A percentile compares a stretch with the other conserved stretches of the same genome.
phyloP scores from a whole-genome alignment of 192 early-diverging fungal genomes.

The Coemansia sp. region DNA sequence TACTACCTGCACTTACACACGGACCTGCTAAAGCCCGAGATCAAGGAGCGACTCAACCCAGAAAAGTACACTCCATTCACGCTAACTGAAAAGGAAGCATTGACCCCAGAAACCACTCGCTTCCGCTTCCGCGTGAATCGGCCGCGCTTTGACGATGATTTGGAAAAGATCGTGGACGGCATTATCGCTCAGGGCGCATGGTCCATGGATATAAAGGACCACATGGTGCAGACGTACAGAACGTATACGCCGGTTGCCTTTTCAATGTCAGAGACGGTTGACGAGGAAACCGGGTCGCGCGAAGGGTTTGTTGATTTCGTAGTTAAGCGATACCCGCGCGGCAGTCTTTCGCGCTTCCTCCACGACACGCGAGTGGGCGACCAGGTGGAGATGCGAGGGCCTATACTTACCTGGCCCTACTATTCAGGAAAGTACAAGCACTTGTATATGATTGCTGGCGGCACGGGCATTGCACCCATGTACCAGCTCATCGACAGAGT shows the following conservation, averaged over 20 bases:
- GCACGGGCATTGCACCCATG: slow-evolving; percentile 81
- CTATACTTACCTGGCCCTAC: slow-evolving; percentile 59
- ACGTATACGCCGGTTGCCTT: slow-evolving; percentile 71
- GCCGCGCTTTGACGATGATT: slow-evolving; percentile 44
- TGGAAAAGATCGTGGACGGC: slow-evolving; percentile 26
- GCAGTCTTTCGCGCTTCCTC: slow-evolving; percentile 67
- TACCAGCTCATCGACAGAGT: slow-evolving; percentile 62
- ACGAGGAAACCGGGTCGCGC: slow-evolving; percentile 28
- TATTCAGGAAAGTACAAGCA: slow-evolving; percentile 7
- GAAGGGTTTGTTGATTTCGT: slow-evolving; percentile 62
- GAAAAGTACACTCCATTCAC: slow-evolving; percentile 60
- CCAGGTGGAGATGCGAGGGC: slow-evolving; percentile 68
- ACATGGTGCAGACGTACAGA: slow-evolving; percentile 68
- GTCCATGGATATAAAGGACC: slow-evolving; percentile 71
- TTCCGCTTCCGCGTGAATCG: slow-evolving; percentile 62
- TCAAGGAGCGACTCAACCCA: slow-evolving; percentile 39
- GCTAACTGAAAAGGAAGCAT: slow-evolving; percentile 43
- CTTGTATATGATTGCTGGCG: slow-evolving; percentile 66
- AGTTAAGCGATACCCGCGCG: slow-evolving; percentile 67
- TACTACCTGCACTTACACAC: slow-evolving; percentile 47
- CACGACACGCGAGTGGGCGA: slow-evolving; percentile 60
- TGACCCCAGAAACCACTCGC: slow-evolving; percentile 59
- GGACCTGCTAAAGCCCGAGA: slow-evolving; percentile 37
- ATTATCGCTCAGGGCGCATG: slow-evolving; percentile 52
- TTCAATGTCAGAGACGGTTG: slow-evolving; percentile 26